phyloP scores from a whole-genome alignment of 2,329 filamentous ascomycete species.

The Capronia epimyces region DNA sequence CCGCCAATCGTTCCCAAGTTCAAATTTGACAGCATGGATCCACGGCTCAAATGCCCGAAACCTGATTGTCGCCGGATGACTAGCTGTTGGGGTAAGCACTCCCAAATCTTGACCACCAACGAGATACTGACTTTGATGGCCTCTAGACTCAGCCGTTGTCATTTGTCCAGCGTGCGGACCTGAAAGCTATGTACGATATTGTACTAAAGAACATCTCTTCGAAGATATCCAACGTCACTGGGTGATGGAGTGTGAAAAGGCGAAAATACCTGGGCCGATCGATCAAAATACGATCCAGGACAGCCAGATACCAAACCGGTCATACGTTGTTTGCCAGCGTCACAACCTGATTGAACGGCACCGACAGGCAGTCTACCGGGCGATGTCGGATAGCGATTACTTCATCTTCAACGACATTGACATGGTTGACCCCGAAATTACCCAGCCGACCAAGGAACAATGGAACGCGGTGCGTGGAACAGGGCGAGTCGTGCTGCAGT shows the following conservation, averaged over 20 bases:
- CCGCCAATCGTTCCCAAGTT: slow-evolving; percentile 3
- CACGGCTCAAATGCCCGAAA: slow-evolving; percentile 36
- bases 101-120: not conserved
- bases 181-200: slow-evolving; percentile 38
- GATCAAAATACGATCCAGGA: slow-evolving; percentile 21
- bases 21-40: slow-evolving; percentile 47
- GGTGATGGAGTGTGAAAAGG: slow-evolving; percentile 22
- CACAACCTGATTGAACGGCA: slow-evolving; percentile 36
- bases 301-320: slow-evolving; percentile 9
- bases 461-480: slow-evolving; percentile 20
- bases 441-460: slow-evolving; percentile 10
- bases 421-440: slow-evolving; percentile 7
- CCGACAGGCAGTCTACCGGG: slow-evolving; percentile 25
- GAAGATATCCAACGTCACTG: slow-evolving; percentile 37
- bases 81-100: slow-evolving; percentile 25
- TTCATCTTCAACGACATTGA: slow-evolving; percentile 25
- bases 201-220: slow-evolving; percentile 35
- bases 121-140: slow-evolving; percentile 15
- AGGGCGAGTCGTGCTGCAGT: slow-evolving; percentile 5
- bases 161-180: slow-evolving; percentile 41
- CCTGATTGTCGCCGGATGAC: slow-evolving; percentile 32
- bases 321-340: slow-evolving; percentile 24
- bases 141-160: slow-evolving; percentile 28
- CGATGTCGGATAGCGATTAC: slow-evolving; percentile 22
- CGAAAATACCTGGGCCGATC: slow-evolving; percentile 13